Evolutionary conservation across 2,329 filamentous ascomycete genomes (phyloP), one percentile per base, ranked within the genome.

Genomic region (Macrophomina tecta): DNA sequence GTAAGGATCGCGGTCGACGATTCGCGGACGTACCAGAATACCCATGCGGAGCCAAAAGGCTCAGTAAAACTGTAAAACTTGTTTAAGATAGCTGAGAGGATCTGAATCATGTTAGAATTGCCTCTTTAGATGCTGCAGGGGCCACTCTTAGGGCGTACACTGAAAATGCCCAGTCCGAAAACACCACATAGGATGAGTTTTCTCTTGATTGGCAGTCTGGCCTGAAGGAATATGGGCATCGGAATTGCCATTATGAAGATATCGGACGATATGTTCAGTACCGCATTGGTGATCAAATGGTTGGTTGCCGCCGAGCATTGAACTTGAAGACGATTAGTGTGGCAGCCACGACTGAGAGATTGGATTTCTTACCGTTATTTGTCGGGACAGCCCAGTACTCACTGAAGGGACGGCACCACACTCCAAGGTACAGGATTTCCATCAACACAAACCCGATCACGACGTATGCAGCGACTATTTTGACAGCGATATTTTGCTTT

Each of bases 11-110:
- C 85, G 0, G 87, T 87, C 52, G 83, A 85, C 12, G 83, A 82
- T 72, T 89, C 87, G 34, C 86, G 82, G 8, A 87, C 82, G 66
- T 78, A 87, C 86, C 87, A 89, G 70, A 84, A 84, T 0, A 87
- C 82, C 80, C 87, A 89, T 45, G 84, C 75, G 14, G 79, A 78
- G 2, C 84, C 85, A 72, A 86, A 88, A 0, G 85, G 85, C 23
- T 86, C 76, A 16, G 77, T 82, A 68, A 89, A 88, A 52, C 85
- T 87, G 76, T 87, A 88, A 72, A 87, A 86, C 68, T 88, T 87
- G 77, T 88, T 89, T 16, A 89, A 77, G 5, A 85, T 81, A 11
- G 86, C 85, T 18, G 55, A 68, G 14, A 64, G 36, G 34, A 62
- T 62, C 58, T 62, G 23, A 23, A 4, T n/a, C 32, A 18, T 45